A percentile compares a stretch with the other conserved stretches of the same genome.
phyloP scores from a whole-genome alignment of 2,329 filamentous ascomycete species.

The Calonectria hongkongensis region DNA sequence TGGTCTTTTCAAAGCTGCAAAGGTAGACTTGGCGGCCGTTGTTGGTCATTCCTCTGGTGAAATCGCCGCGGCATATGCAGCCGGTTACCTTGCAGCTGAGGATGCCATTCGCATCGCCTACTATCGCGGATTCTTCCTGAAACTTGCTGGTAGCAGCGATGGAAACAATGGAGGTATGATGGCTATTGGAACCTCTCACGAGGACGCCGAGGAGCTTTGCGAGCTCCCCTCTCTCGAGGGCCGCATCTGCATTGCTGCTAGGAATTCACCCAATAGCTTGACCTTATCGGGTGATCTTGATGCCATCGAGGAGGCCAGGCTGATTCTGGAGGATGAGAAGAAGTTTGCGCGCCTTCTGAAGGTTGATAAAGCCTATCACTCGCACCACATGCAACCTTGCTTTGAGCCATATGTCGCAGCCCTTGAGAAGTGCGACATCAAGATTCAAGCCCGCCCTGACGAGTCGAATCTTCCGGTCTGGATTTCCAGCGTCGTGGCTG shows the following conservation, averaged over 20 bases:
- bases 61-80: conserved; percentile 70
- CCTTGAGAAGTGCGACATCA: neutral
- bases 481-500: neutral
- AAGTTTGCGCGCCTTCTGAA: conserved; percentile 56
- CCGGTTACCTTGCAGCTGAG: conserved; percentile 61
- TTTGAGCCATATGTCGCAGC: conserved; percentile 38
- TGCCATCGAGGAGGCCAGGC: neutral
- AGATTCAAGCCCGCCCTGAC: neutral
- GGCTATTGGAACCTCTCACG: conserved; percentile 48
- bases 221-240: conserved; percentile 43
- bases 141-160: neutral
- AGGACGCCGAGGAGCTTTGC: conserved; percentile 41
- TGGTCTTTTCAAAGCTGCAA: conserved; percentile 54
- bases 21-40: conserved; percentile 59
- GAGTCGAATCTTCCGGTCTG: neutral
- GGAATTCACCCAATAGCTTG: conserved; percentile 49
- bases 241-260: conserved; percentile 51
- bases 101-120: conserved; percentile 54
- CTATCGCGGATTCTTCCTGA: conserved; percentile 35
- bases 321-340: conserved; percentile 33
- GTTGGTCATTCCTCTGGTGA: conserved; percentile 71
- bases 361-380: conserved; percentile 70
- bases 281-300: conserved; percentile 58
- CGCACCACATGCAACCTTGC: conserved; percentile 64
- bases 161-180: conserved; percentile 43